phyloP scores from a whole-genome alignment of 108 stramenopile species.

The Fistulifera pelliculosa region DNA sequence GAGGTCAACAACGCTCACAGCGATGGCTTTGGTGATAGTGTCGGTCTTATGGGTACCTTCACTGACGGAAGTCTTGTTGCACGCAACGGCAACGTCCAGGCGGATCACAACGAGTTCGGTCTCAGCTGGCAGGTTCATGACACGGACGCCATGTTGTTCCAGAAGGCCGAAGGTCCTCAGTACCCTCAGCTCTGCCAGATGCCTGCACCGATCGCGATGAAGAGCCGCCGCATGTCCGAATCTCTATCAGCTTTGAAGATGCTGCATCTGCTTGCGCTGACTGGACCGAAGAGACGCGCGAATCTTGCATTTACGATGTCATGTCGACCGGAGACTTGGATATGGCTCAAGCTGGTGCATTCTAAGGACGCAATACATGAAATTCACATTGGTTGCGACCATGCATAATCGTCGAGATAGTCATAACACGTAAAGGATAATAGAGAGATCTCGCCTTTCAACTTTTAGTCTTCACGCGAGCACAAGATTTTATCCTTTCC shows the following conservation, averaged over 20 bases:
- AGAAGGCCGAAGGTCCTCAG: background rate
- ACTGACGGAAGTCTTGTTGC: conserved; percentile 1
- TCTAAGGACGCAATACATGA: too few species aligned
- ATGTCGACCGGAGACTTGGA: conserved; percentile 14
- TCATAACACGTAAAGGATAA: too few species aligned
- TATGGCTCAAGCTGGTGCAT: conserved; percentile 1
- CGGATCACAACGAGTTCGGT: conserved; percentile 10
- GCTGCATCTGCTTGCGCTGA: conserved; percentile 8
- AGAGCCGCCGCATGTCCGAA: conserved; percentile 3
- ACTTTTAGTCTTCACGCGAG: too few species aligned
- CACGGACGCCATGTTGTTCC: background rate
- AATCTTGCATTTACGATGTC: conserved; percentile 11
- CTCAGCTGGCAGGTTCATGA: conserved; percentile 5
- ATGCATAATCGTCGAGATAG: too few species aligned
- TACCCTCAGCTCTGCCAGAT: background rate
- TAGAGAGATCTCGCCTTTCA: too few species aligned
- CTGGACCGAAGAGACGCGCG: background rate
- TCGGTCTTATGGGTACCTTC: conserved; percentile 10
- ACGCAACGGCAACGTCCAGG: conserved; percentile 4
- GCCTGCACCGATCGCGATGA: background rate
- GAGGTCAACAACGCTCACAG: conserved; percentile 1
- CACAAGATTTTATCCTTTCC: too few species aligned
- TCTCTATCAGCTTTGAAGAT: background rate
- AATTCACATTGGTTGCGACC: too few species aligned
- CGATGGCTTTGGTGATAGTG: conserved; percentile 9